Conservation (phyloP, 768 basidiomycete species). For the Inosperma sp. region DNA sequence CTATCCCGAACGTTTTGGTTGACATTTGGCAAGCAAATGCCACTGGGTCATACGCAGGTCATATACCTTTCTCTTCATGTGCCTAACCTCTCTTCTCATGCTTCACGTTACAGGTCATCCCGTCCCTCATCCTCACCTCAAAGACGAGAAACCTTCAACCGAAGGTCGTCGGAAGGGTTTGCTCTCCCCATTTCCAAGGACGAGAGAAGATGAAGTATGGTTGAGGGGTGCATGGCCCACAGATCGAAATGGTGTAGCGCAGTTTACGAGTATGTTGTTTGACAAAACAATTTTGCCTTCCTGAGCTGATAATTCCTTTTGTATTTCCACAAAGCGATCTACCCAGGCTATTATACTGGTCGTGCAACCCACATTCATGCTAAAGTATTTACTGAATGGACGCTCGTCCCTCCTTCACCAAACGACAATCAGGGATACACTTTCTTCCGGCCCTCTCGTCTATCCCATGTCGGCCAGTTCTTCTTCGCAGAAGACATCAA, state of each 20-base stretch:
- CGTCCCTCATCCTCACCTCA: conserved; percentile 39
- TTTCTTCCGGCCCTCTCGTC: conserved; percentile 34
- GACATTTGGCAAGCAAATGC: conserved; percentile 59
- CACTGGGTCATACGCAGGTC: conserved; percentile 51
- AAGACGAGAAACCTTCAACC: conserved; percentile 42
- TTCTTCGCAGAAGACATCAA: conserved; percentile 56
- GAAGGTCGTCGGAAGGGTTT: conserved; percentile 44
- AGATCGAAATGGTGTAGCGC: conserved; percentile 47
- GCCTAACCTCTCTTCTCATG: too few species aligned
- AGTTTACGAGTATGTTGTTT: conserved; percentile 44
- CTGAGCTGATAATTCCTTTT: not conserved
- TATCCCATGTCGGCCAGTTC: conserved; percentile 49
- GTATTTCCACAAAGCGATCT: conserved; percentile 36
- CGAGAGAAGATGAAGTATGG: conserved; percentile 40
- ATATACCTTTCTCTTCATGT: conserved; percentile 4
- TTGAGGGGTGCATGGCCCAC: conserved; percentile 53
- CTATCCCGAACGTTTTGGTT: conserved; percentile 51
- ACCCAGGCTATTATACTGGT: conserved; percentile 54
- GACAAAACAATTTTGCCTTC: not conserved
- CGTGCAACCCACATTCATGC: conserved; percentile 53
- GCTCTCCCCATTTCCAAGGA: conserved; percentile 42
- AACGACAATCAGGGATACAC: conserved; percentile 40
- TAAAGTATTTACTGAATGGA: conserved; percentile 52
- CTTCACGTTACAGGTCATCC: conserved; percentile 33
- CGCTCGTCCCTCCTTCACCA: conserved; percentile 8